A percentile compares a stretch with the other conserved stretches of the same genome.
Conservation (phyloP, 495 filamentous ascomycete species). For the Bombardia bombarda region DNA sequence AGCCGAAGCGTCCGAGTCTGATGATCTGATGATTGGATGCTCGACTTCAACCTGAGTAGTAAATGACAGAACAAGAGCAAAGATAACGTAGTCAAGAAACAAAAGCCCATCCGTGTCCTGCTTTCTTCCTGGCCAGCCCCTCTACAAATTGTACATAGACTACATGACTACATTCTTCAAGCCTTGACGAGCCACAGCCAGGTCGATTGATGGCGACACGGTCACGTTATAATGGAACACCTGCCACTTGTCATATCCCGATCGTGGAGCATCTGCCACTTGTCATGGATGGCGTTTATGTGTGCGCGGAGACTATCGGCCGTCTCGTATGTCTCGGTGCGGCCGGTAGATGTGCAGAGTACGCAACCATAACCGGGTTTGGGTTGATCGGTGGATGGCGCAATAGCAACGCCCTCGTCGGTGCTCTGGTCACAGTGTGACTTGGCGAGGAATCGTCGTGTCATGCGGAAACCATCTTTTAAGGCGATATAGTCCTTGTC, state of each 20-base stretch:
- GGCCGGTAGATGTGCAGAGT: constrained; percentile 23
- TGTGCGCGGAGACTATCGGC: constrained; percentile 22
- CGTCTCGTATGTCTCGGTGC: constrained; percentile 23
- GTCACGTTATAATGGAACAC: no score
- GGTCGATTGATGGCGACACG: no score
- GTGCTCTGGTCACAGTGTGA: constrained; percentile 25
- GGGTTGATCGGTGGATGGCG: constrained; percentile 6
- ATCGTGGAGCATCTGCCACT: constrained; percentile 35
- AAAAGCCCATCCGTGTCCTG: no score
- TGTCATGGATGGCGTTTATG: constrained; percentile 27
- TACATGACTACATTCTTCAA: no score
- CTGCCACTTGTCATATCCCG: constrained; percentile 27
- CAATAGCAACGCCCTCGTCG: constrained; percentile 7
- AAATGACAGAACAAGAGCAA: no score
- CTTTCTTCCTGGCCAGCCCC: no score
- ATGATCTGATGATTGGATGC: no score
- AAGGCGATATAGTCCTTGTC: constrained; percentile 9
- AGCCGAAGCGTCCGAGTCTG: no score
- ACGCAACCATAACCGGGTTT: constrained; percentile 14
- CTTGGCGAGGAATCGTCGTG: constrained; percentile 29
- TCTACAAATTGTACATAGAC: no score
- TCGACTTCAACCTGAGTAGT: no score
- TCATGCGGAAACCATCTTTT: constrained; percentile 30
- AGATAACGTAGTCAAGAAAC: no score
- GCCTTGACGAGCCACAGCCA: no score